A percentile compares a stretch with the other conserved stretches of the same genome.
Conservation (phyloP, 73 alveolate species). For the Paramecium sonneborni region DNA sequence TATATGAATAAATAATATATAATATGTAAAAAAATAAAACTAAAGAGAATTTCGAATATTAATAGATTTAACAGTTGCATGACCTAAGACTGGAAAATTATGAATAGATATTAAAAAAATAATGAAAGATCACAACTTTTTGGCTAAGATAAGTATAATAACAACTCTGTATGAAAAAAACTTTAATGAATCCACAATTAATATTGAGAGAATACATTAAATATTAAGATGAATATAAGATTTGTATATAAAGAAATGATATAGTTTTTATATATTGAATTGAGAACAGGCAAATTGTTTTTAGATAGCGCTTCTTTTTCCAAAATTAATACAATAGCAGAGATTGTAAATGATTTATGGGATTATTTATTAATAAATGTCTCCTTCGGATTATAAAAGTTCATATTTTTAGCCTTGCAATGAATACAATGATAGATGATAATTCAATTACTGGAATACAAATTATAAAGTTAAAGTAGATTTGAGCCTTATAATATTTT, state of each 20-base stretch:
- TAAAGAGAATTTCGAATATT: background rate
- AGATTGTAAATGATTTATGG: constrained; percentile 79
- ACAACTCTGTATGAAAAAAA: background rate
- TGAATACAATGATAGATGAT: constrained; percentile 86
- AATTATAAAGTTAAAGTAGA: constrained; percentile 31
- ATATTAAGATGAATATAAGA: constrained; percentile 81
- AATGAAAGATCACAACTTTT: background rate
- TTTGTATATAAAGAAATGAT: constrained; percentile 78
- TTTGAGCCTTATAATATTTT: constrained; percentile 46
- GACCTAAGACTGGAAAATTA: constrained; percentile 71
- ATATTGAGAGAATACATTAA: no score
- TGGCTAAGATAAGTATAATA: constrained; percentile 24
- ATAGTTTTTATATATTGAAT: constrained; percentile 84
- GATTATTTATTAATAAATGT: constrained; percentile 83
- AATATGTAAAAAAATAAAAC: background rate
- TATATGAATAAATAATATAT: constrained; percentile 35
- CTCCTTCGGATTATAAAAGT: constrained; percentile 81
- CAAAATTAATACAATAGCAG: constrained; percentile 91
- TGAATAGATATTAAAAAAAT: constrained; percentile 11
- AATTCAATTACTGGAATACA: constrained; percentile 71
- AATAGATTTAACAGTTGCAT: constrained; percentile 73
- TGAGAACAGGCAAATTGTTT: constrained; percentile 73
- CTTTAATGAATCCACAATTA: background rate
- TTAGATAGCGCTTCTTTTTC: constrained; percentile 83
- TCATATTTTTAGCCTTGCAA: constrained; percentile 86